These are phyloP conservation scores for Saccharomycopsis fibuligera DNA, from an alignment of 805 yeast genomes.

Conservation along the genomic window DNA sequence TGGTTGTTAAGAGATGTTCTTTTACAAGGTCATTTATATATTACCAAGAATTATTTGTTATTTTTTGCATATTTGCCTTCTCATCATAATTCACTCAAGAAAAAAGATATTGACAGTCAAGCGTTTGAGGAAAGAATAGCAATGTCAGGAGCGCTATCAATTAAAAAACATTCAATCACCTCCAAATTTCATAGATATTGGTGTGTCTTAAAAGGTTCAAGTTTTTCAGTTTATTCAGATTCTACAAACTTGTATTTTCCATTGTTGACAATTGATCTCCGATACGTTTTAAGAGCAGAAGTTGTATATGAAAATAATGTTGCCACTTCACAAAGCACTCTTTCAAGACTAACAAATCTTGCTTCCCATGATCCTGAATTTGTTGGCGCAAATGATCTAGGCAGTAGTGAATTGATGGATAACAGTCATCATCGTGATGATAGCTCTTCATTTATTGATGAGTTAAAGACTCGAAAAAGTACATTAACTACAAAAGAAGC, in stretches of 20 bases:
- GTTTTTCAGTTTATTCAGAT: constrained; percentile 59
- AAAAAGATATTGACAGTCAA: neutral
- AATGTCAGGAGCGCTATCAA: constrained; percentile 44
- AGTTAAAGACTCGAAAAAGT: neutral
- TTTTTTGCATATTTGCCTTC: constrained; percentile 75
- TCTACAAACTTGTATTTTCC: constrained; percentile 88
- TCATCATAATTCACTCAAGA: neutral
- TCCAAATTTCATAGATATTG: constrained; percentile 51
- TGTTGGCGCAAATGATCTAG: neutral
- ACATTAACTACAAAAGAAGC: neutral
- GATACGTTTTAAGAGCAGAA: constrained; percentile 56
- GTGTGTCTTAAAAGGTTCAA: constrained; percentile 69
- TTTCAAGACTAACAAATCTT: constrained; percentile 2
- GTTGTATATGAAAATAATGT: constrained; percentile 25
- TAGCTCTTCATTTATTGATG: neutral
- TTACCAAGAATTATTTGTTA: constrained; percentile 57
- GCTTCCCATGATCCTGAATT: neutral
- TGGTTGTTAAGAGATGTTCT: constrained; percentile 82
- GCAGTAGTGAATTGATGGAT: neutral
- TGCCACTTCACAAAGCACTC: constrained; percentile 1
- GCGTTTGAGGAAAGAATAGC: constrained; percentile 27
- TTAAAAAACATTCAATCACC: constrained; percentile 29
- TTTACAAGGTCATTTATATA: constrained; percentile 76
- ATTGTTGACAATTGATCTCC: constrained; percentile 61
- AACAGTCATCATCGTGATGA: constrained; percentile 1